A percentile compares a stretch with the other conserved stretches of the same genome.
These are phyloP conservation scores for Trichoderma gamsii DNA, from an alignment of 495 filamentous ascomycete genomes.

Conservation along the genomic window DNA sequence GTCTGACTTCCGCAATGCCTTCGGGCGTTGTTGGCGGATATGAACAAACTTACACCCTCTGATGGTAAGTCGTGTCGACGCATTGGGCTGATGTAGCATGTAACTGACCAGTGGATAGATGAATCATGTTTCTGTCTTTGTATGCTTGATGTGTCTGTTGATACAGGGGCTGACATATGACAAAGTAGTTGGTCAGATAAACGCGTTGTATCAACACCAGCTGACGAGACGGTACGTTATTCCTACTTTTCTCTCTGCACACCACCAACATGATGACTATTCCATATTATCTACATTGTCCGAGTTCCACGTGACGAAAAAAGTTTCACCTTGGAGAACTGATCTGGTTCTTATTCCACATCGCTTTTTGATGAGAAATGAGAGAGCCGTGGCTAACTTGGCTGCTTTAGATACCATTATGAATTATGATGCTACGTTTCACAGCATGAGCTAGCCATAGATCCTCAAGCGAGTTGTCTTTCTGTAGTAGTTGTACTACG, in stretches of 20 bases:
- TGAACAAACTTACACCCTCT: slow-evolving; percentile 88
- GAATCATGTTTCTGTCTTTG: not conserved
- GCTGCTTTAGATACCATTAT: not conserved
- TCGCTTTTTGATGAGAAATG: not conserved
- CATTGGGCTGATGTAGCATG: slow-evolving; percentile 31
- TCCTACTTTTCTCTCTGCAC: slow-evolving; percentile 11
- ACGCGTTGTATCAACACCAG: not conserved
- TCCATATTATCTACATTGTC: slow-evolving; percentile 64
- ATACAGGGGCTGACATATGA: not conserved
- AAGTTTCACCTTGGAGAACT: slow-evolving; percentile 95
- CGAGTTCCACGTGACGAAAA: slow-evolving; percentile 68
- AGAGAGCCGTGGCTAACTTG: not conserved
- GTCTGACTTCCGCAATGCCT: slow-evolving; percentile 67
- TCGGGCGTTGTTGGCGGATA: slow-evolving; percentile 49
- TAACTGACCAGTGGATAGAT: not conserved
- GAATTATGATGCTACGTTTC: not conserved
- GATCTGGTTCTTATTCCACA: slow-evolving; percentile 39
- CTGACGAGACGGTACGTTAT: slow-evolving; percentile 20
- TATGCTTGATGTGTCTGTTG: not conserved
- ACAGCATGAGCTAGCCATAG: not conserved
- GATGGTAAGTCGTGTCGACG: slow-evolving; percentile 61
- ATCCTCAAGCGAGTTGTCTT: too few relatives aligned
- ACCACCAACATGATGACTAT: slow-evolving; percentile 65
- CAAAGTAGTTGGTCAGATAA: not conserved
- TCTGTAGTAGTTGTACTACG: too few relatives aligned